A percentile compares a stretch with the other conserved stretches of the same genome.
Conservation (phyloP, 1,284 basidiomycete genomes). For the Leccinum subspadiceum region DNA sequence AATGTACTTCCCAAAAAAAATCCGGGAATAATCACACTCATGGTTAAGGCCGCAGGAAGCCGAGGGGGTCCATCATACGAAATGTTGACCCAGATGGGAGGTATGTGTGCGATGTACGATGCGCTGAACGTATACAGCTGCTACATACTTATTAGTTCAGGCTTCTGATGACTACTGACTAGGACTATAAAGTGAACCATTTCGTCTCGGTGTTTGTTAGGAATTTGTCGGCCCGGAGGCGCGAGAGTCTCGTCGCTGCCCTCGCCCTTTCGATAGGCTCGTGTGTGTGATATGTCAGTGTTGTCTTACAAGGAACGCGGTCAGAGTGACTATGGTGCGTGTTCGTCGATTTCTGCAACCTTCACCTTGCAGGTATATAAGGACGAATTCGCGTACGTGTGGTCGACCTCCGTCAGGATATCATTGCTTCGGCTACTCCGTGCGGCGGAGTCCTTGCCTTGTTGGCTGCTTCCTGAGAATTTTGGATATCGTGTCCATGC, state of each 20-base stretch:
- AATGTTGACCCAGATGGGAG: neutral
- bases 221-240: neutral
- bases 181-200: too few relatives aligned
- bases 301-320: too few relatives aligned
- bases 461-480: neutral
- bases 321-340: neutral
- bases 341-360: neutral
- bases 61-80: neutral
- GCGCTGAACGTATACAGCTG: neutral
- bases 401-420: neutral
- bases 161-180: neutral
- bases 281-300: neutral
- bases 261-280: neutral
- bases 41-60: neutral
- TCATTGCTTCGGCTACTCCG: neutral
- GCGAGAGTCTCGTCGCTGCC: neutral
- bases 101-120: neutral
- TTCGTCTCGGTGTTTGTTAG: neutral
- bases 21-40: too few relatives aligned
- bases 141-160: neutral
- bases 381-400: neutral
- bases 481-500: neutral
- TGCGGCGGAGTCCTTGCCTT: neutral
- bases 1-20: neutral
- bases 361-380: neutral